Evolutionary conservation across 1,284 basidiomycete species (phyloP).

Genomic region (Boletellus deceptivus): DNA sequence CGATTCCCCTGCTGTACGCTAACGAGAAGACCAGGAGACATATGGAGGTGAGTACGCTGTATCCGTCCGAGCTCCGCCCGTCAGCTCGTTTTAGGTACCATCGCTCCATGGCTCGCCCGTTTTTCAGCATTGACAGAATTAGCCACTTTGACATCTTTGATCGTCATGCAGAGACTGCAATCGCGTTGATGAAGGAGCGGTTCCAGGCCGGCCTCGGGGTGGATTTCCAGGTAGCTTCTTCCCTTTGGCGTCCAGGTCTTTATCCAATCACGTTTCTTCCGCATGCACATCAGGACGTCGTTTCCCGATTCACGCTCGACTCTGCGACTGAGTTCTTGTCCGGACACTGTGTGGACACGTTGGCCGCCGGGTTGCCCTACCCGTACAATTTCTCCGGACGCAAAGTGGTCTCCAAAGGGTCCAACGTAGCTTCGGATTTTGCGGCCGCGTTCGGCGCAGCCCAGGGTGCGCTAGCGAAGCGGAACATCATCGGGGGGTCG

Average conservation of each 20-base stretch:
- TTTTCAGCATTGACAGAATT: slow-evolving; percentile 45
- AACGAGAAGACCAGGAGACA: slow-evolving; percentile 31
- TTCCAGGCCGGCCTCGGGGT: slow-evolving; percentile 35
- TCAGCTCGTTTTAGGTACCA: slow-evolving; percentile 35
- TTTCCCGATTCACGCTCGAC: slow-evolving; percentile 45
- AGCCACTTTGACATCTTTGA: slow-evolving; percentile 49
- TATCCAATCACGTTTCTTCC: background rate
- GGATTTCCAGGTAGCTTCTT: slow-evolving; percentile 40
- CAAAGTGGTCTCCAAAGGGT: background rate
- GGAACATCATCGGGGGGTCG: slow-evolving; percentile 33
- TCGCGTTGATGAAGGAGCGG: slow-evolving; percentile 37
- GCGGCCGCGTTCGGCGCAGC: slow-evolving; percentile 35
- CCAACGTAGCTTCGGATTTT: slow-evolving; percentile 31
- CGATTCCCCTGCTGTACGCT: background rate
- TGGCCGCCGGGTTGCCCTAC: slow-evolving; percentile 31
- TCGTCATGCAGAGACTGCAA: slow-evolving; percentile 37
- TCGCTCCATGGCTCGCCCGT: slow-evolving; percentile 46
- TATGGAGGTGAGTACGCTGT: slow-evolving; percentile 37
- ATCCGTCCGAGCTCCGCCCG: background rate
- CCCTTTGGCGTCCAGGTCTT: background rate
- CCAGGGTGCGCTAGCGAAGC: slow-evolving; percentile 29
- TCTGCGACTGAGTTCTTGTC: slow-evolving; percentile 44
- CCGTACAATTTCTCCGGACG: slow-evolving; percentile 21
- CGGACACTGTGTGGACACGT: slow-evolving; percentile 34
- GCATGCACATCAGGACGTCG: slow-evolving; percentile 33